Evolutionary conservation across 441 rosid genomes (phyloP), one percentile per base, ranked within the genome.

Genomic region (Pelargonium citronellum): DNA sequence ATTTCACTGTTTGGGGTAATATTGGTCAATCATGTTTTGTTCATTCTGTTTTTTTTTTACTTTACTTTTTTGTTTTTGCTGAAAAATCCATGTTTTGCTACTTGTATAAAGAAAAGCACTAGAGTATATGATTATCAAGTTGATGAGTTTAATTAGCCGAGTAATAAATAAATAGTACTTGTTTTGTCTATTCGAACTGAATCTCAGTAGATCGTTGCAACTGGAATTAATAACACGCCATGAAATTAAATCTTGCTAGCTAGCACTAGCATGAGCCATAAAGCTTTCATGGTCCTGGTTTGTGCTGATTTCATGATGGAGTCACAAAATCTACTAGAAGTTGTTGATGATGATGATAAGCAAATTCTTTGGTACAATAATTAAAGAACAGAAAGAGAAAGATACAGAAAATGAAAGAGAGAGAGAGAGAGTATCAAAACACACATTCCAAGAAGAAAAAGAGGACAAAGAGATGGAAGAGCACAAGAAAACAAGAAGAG

Each of bases 391-490:
- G 30, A 24, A 24, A 24, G 30, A 24, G 30, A 24, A 24, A 24
- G 30, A 24, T 24, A 24, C 30, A 24, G 30, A 24, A 24, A 24
- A 24, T 24, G 30, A 24, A 24, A 24, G 30, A 24, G 30, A 24
- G 30, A 24, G 30, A 24, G 30, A 24, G 30, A 24, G 30, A 24
- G 30, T 24, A 1, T 24, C 30, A 30, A 67, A 73, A 71, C 88
- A 75, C 93, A 77, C 84, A 77, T 79, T 80, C 84, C 91, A 71
- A 86, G 87, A 67, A 74, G 69, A 74, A 73, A 61, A 83, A 81
- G 77, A 80, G 4, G 30, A 24, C 30, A 24, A 24, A 24, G 30
- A 24, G 30, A 24, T 24, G 30, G 89, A 83, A 73, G 77, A 70
- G 71, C 34, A 73, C 78, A 82, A 83, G 83, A 79, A 79, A 84